Evolutionary conservation across 257 asterid species (phyloP).

Genomic region (Nicotiana paniculata): DNA sequence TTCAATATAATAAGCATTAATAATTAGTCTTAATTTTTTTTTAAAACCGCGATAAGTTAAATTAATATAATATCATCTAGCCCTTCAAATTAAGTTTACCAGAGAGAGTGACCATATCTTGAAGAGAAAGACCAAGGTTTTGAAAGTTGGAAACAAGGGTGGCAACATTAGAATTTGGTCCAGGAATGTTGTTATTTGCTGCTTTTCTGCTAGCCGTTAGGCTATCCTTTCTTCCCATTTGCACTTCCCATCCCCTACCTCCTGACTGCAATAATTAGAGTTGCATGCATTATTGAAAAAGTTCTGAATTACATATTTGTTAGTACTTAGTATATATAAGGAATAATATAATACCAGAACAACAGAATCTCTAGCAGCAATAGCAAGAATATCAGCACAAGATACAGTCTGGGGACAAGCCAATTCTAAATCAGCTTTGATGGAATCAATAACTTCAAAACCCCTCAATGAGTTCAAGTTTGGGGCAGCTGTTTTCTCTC

Average conservation of each 20-base stretch:
- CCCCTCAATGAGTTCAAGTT: slow-evolving; percentile 72
- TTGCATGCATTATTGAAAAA: not conserved
- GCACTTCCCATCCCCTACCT: slow-evolving; percentile 75
- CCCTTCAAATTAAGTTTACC: slow-evolving; percentile 27
- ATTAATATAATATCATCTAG: too few species aligned
- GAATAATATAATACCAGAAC: slow-evolving; percentile 30
- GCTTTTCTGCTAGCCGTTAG: slow-evolving; percentile 48
- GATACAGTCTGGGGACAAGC: slow-evolving; percentile 69
- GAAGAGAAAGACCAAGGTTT: slow-evolving; percentile 43
- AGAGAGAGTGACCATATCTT: slow-evolving; percentile 70
- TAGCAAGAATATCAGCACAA: slow-evolving; percentile 81
- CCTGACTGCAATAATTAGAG: slow-evolving; percentile 40
- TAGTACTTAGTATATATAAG: too few species aligned
- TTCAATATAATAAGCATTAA: not conserved
- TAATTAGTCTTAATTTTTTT: too few species aligned
- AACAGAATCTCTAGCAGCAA: slow-evolving; percentile 81
- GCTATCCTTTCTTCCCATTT: slow-evolving; percentile 70
- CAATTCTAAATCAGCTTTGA: slow-evolving; percentile 61
- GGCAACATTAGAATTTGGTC: slow-evolving; percentile 59
- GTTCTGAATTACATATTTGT: too few species aligned
- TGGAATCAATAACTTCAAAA: slow-evolving; percentile 75
- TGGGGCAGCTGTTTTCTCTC: slow-evolving; percentile 85
- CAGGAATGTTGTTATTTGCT: slow-evolving; percentile 66
- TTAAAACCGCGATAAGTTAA: too few species aligned
- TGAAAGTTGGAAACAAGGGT: slow-evolving; percentile 59